Evolutionary conservation across 129 eudicot species (phyloP).

Genomic region (Centaurea solstitialis): DNA sequence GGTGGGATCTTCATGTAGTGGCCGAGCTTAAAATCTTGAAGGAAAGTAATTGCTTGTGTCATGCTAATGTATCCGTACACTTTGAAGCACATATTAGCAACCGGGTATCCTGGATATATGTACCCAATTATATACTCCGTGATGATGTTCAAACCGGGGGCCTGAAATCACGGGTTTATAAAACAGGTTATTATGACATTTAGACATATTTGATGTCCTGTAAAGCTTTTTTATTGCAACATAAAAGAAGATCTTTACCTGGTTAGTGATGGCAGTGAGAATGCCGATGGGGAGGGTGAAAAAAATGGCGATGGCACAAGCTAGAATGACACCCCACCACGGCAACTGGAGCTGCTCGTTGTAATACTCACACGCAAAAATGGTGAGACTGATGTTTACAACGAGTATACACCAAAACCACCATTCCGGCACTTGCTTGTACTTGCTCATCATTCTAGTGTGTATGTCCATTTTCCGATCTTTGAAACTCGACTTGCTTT

Average conservation of each 20-base stretch:
- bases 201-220: not conserved
- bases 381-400: slow-evolving; percentile 64
- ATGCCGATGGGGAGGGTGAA: slow-evolving; percentile 98
- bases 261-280: slow-evolving; percentile 95
- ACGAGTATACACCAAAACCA: slow-evolving; percentile 97
- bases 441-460: slow-evolving; percentile 82
- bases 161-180: slow-evolving; percentile 31
- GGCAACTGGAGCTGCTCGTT: slow-evolving; percentile 96
- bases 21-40: slow-evolving; percentile 92
- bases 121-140: slow-evolving; percentile 95
- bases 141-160: slow-evolving; percentile 91
- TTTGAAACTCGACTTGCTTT: slow-evolving; percentile 79
- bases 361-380: slow-evolving; percentile 88
- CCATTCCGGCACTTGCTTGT: slow-evolving; percentile 96
- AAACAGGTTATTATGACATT: not conserved
- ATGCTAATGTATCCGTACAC: slow-evolving; percentile 96
- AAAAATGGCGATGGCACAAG: slow-evolving; percentile 82
- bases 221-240: not conserved
- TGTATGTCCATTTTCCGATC: slow-evolving; percentile 85
- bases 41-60: slow-evolving; percentile 81
- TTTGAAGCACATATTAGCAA: slow-evolving; percentile 98
- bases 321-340: slow-evolving; percentile 98
- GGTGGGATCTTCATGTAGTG: slow-evolving; percentile 98
- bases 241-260: slow-evolving; percentile 38
- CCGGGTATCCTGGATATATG: slow-evolving; percentile 96